Conservation (phyloP, 2,329 filamentous ascomycete genomes). For the Cyanodermella asteris region DNA sequence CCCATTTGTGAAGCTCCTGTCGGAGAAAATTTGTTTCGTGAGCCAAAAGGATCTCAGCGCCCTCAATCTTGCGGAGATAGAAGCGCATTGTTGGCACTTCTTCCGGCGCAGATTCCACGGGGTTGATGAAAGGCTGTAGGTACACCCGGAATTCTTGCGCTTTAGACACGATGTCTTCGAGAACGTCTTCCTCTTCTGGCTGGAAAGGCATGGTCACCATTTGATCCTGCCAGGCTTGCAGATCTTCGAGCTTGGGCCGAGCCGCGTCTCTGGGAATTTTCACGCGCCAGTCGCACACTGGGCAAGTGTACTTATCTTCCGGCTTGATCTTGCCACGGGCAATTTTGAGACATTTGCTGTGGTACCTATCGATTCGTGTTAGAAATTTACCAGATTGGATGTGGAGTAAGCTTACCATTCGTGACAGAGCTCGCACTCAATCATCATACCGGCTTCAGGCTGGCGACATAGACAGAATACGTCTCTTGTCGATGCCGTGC, state of each 20-base stretch:
- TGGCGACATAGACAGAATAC: constrained; percentile 95
- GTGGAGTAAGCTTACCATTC: constrained; percentile 49
- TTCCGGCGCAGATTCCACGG: constrained; percentile 56
- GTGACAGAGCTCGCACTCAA: constrained; percentile 93
- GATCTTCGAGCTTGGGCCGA: constrained; percentile 79
- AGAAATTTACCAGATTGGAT: neutral
- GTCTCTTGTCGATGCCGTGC: constrained; percentile 34
- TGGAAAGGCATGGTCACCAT: constrained; percentile 69
- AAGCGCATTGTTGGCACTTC: constrained; percentile 83
- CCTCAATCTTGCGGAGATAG: constrained; percentile 90
- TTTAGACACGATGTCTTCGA: constrained; percentile 69
- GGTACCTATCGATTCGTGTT: too few species aligned
- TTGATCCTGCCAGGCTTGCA: constrained; percentile 67
- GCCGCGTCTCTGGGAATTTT: constrained; percentile 93
- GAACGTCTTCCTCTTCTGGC: constrained; percentile 74
- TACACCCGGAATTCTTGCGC: constrained; percentile 69
- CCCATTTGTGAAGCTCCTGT: constrained; percentile 87
- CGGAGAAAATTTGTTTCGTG: constrained; percentile 96
- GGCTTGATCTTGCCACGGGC: constrained; percentile 95
- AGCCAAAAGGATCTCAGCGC: constrained; percentile 75
- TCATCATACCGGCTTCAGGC: constrained; percentile 95
- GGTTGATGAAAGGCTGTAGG: constrained; percentile 60
- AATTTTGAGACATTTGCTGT: constrained; percentile 95
- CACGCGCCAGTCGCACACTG: constrained; percentile 91
- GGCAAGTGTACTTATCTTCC: constrained; percentile 94